Evolutionary conservation across 345 rosid species (phyloP).

Genomic region (Physaria fendleri): DNA sequence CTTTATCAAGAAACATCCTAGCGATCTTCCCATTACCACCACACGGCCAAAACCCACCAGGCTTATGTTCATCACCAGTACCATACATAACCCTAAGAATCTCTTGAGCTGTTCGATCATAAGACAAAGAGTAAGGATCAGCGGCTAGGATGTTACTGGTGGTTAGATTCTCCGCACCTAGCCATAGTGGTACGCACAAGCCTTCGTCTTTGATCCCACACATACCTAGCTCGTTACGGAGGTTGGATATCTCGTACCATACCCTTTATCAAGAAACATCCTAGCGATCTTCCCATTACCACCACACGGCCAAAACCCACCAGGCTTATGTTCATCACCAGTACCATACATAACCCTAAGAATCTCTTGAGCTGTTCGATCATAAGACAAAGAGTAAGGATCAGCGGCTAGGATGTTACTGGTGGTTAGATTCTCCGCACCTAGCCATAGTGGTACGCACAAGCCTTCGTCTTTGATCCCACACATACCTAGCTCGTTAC

Average conservation of each 20-base stretch:
- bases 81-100: constrained; percentile 39
- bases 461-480: constrained; percentile 51
- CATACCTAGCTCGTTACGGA: constrained; percentile 41
- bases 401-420: constrained; percentile 31
- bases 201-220: constrained; percentile 53
- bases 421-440: constrained; percentile 36
- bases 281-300: constrained; percentile 35
- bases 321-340: constrained; percentile 40
- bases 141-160: constrained; percentile 30
- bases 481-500: constrained; percentile 41
- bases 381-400: constrained; percentile 35
- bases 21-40: constrained; percentile 42
- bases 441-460: constrained; percentile 32
- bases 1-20: constrained; percentile 19
- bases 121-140: constrained; percentile 33
- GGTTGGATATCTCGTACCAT: constrained; percentile 31
- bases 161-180: constrained; percentile 39
- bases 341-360: constrained; percentile 38
- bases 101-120: constrained; percentile 41
- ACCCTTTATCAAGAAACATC: constrained; percentile 16
- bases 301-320: constrained; percentile 49
- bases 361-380: constrained; percentile 40
- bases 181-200: constrained; percentile 30
- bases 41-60: constrained; percentile 46
- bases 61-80: constrained; percentile 36